Evolutionary conservation across 2,329 filamentous ascomycete species (phyloP), one percentile per base, ranked within the genome.

Genomic region (Chrysosporium queenslandicum): DNA sequence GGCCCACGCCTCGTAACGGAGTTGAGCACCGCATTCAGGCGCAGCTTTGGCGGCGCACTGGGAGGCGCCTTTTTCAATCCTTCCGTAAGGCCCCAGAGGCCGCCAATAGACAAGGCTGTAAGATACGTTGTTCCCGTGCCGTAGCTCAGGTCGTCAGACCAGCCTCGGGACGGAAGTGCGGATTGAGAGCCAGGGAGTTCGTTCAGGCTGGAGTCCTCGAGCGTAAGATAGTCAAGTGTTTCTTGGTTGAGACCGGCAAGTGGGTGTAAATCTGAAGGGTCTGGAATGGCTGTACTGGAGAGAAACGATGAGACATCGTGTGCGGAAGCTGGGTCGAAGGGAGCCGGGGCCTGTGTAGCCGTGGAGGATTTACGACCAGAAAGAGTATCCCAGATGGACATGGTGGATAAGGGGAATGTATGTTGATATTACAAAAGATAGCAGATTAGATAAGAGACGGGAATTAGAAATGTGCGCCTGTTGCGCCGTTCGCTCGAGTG

Each of bases 101-200:
- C 92, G 69, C 92, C 92, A 59, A 94, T 67, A 37, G 85, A 79
- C 63, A 98, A 75, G 5, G 86, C 92, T n/a, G 86, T 76, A 55
- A 98, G 77, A 68, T 98, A 98, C 66, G 89, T 95, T 57, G 91
- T 83, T 62, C 92, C 92, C 20, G 92, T 94, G 65, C 94, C 92
- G 69, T 98, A 98, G 74, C 92, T 97, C 55, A 98, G 81, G 69
- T 98, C 92, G 67, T 98, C 92, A 56, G 90, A 94, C 82, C 94
- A 98, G 67, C 92, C 92, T 68, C 92, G 85, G 53, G 90, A 96
- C 40, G 94, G 92, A 51, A 98, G 80, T 51, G 90, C 85, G 40
- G 91, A 94, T 67, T 87, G 86, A 55, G 83, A 79, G 64, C 89
- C 90, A 46, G 90, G 89, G 18, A 94, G 79, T 64, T 94, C 83